These are phyloP conservation scores for Chaetomium cochliodes DNA, from an alignment of 495 filamentous ascomycete species.

Conservation along the genomic window DNA sequence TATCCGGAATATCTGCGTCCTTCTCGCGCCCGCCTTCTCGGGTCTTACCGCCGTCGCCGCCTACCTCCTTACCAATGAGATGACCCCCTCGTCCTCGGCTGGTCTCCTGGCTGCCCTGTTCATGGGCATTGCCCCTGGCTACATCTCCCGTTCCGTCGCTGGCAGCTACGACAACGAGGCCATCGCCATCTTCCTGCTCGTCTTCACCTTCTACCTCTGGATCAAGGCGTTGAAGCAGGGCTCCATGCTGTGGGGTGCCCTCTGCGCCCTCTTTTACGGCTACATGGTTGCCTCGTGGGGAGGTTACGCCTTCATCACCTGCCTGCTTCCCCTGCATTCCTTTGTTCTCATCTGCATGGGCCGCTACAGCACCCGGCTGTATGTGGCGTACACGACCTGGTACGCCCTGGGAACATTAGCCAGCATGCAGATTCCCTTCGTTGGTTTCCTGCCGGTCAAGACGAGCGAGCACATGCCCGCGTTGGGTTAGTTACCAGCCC, in stretches of 20 bases:
- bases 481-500: slow-evolving; percentile 60
- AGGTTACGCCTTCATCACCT: slow-evolving; percentile 99
- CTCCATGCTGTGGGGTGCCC: slow-evolving; percentile 90
- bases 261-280: slow-evolving; percentile 95
- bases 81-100: slow-evolving; percentile 86
- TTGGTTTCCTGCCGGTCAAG: slow-evolving; percentile 92
- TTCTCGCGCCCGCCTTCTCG: slow-evolving; percentile 93
- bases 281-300: slow-evolving; percentile 99
- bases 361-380: slow-evolving; percentile 86
- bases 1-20: slow-evolving; percentile 97
- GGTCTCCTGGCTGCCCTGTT: slow-evolving; percentile 92
- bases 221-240: slow-evolving; percentile 97
- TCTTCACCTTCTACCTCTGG: slow-evolving; percentile 99
- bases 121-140: slow-evolving; percentile 97
- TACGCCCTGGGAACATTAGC: slow-evolving; percentile 94
- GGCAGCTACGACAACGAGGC: slow-evolving; percentile 99
- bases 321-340: slow-evolving; percentile 90
- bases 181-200: slow-evolving; percentile 97
- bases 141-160: slow-evolving; percentile 95
- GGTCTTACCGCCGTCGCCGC: slow-evolving; percentile 91
- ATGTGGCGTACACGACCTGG: slow-evolving; percentile 97
- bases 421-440: slow-evolving; percentile 99
- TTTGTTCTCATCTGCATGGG: slow-evolving; percentile 98
- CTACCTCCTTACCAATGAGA: slow-evolving; percentile 95
- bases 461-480: slow-evolving; percentile 99